Evolutionary conservation across 805 yeast species (phyloP).

Genomic region (Sugiyamaella chiloensis): DNA sequence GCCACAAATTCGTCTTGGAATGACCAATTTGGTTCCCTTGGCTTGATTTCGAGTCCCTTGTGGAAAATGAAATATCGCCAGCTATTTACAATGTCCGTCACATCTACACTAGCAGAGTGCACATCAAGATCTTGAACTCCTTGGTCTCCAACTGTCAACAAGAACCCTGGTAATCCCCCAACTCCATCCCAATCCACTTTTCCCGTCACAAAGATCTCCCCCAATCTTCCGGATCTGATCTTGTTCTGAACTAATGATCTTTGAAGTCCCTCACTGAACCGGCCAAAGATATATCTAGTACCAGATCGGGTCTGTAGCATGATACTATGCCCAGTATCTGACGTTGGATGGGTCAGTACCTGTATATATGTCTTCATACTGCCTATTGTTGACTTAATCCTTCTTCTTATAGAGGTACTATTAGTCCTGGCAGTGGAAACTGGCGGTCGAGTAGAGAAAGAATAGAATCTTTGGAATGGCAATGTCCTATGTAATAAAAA

Average conservation of each 20-base stretch:
- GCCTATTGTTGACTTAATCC: conserved; percentile 7
- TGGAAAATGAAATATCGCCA: conserved; percentile 89
- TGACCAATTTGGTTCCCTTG: conserved; percentile 33
- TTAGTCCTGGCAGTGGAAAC: no score
- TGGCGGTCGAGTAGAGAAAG: no score
- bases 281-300: conserved; percentile 66
- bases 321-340: conserved; percentile 51
- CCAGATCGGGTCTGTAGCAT: conserved; percentile 49
- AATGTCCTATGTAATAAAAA: no score
- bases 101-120: conserved; percentile 7
- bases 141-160: conserved; percentile 78
- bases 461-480: no score
- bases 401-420: no score
- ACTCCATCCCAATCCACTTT: conserved; percentile 69
- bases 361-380: conserved; percentile 31
- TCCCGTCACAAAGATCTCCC: conserved; percentile 76
- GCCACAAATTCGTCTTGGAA: conserved; percentile 32
- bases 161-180: conserved; percentile 90
- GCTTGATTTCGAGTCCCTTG: conserved; percentile 51
- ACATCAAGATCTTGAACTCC: conserved; percentile 38
- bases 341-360: conserved; percentile 40
- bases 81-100: conserved; percentile 40
- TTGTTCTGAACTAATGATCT: conserved; percentile 63
- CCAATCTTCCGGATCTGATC: conserved; percentile 53
- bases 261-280: conserved; percentile 83